Percentiles rank a stretch among this genome's conserved stretches.
Evolutionary conservation across 2,329 filamentous ascomycete genomes (phyloP).

Genomic region (Microsporum ferrugineum): DNA sequence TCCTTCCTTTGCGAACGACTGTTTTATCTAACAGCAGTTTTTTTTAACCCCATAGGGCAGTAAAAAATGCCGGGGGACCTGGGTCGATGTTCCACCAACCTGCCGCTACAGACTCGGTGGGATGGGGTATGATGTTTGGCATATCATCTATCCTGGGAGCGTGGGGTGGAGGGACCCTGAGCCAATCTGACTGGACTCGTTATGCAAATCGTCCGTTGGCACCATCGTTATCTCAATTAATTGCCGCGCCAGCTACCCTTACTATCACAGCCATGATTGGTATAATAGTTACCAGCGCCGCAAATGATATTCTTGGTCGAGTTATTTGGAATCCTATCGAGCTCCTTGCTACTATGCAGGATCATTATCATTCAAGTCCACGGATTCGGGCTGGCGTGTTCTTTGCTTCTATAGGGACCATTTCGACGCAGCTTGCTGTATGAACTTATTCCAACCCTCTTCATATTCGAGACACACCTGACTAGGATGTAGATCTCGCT

Average conservation of each 20-base stretch:
- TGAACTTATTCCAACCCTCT: neutral
- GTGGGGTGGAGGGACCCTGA: slow-evolving; percentile 33
- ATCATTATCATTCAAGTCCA: slow-evolving; percentile 20
- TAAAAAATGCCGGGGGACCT: slow-evolving; percentile 2
- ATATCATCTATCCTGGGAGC: slow-evolving; percentile 35
- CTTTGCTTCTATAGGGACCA: slow-evolving; percentile 37
- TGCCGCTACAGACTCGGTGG: slow-evolving; percentile 16
- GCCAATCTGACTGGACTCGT: slow-evolving; percentile 39
- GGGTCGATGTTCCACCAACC: slow-evolving; percentile 8
- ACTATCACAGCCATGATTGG: slow-evolving; percentile 28
- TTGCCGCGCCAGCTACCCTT: slow-evolving; percentile 28
- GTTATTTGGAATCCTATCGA: slow-evolving; percentile 33
- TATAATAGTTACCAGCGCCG: slow-evolving; percentile 29
- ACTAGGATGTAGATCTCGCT: neutral
- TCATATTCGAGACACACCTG: too few relatives aligned
- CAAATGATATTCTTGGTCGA: slow-evolving; percentile 21
- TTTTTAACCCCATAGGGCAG: neutral
- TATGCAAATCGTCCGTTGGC: slow-evolving; percentile 27
- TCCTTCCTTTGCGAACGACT: neutral
- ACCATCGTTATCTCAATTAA: slow-evolving; percentile 18
- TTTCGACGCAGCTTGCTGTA: slow-evolving; percentile 27
- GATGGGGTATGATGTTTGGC: slow-evolving; percentile 30
- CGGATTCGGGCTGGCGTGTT: slow-evolving; percentile 35
- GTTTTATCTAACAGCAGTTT: neutral
- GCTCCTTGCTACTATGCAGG: slow-evolving; percentile 28